Percentiles rank a stretch among this genome's conserved stretches.
phyloP scores from a whole-genome alignment of 225 moss, liverwort and hornwort species.

The Pseudisothecium myosuroides region DNA sequence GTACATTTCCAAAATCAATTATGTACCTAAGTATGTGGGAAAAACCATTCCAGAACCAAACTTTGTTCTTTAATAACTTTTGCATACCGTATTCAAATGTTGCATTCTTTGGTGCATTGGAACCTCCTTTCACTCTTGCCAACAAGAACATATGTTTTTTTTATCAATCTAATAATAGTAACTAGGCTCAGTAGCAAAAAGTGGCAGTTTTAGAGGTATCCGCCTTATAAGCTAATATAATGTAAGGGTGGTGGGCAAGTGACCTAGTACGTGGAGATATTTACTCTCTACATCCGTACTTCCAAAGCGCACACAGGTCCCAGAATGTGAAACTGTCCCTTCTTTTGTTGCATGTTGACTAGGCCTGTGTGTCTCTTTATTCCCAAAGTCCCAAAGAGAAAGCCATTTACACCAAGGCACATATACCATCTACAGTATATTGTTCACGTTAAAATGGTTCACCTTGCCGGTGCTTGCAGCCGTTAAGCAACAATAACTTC shows the following conservation, averaged over 20 bases:
- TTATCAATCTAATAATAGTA: too few species aligned
- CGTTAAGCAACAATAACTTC: neutral
- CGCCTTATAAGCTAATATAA: neutral
- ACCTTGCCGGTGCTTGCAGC: neutral
- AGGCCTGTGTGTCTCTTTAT: neutral
- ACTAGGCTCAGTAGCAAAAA: too few species aligned
- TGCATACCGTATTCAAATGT: too few species aligned
- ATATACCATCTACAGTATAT: neutral
- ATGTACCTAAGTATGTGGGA: too few species aligned
- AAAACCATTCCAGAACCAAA: too few species aligned
- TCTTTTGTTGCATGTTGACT: neutral
- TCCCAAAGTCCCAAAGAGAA: neutral
- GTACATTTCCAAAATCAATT: too few species aligned
- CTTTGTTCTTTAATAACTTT: too few species aligned
- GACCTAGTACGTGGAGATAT: neutral
- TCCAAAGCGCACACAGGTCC: neutral
- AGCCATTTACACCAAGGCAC: neutral
- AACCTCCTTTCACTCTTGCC: too few species aligned
- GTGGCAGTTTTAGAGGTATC: too few species aligned
- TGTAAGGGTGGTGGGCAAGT: neutral
- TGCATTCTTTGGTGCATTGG: too few species aligned
- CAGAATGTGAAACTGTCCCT: neutral
- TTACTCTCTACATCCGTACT: neutral
- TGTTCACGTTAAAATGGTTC: neutral
- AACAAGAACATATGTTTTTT: too few species aligned